Evolutionary conservation across 805 yeast species (phyloP), one percentile per base, ranked within the genome.

Genomic region (Ogataea ganodermae): DNA sequence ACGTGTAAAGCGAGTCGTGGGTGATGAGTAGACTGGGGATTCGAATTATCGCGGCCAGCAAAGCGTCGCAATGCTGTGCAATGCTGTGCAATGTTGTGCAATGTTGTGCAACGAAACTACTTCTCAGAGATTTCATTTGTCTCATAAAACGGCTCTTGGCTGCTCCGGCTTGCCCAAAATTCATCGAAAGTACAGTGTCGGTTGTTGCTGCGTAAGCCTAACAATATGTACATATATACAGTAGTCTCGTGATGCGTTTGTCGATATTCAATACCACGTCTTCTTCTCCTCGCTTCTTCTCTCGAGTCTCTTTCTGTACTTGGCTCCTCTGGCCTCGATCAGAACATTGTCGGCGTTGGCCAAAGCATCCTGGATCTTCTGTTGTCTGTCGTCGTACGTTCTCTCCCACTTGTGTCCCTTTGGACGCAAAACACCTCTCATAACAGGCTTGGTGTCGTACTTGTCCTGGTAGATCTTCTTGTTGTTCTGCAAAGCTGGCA

Each of bases 321-420:
- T 79, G 44, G 70, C 62, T 56, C 85, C 86, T 69, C 89, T 83
- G 53, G 79, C 83, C 51, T 78, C 81, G 42, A 80, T 59, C 52
- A 89, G 81, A 53, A 78, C 76, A 45, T 81, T 78, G 67, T 90
- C 96, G 48, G 79, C 83, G 51, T 76, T 73, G 37, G 69, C 78
- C 58, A 88, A 66, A 24, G 94, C 96, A 41, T 79, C 83, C 27
- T 71, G 72, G 66, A 87, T 82, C 58, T 75, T 78, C 51, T 72
- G 72, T 66, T 79, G 71, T 66, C 89, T 83, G 18, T 69, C 80
- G 10, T 73, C 80, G 49, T 75, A 74, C 36, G 76, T 77, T 65
- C 89, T 77, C 67, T 90, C 96, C 77, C 89, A 80, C 69, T 83
- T 84, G 57, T 82, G 85, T 36, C 89, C 87, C 79, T 89, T 89